These are phyloP conservation scores for Solanum bulbocastanum DNA, from an alignment of 257 asterid species.

Conservation along the genomic window DNA sequence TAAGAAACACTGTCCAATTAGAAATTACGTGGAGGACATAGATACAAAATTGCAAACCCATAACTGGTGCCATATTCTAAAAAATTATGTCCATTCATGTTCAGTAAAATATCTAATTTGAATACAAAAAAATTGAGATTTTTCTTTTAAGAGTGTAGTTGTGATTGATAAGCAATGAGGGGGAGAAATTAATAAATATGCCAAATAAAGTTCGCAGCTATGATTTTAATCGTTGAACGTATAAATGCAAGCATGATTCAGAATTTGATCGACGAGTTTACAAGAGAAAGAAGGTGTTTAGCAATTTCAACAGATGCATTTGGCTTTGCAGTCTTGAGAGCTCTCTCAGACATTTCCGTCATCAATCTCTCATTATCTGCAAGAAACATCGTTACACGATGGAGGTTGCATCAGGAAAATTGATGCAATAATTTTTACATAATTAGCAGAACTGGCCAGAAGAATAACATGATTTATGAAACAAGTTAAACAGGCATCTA, in stretches of 20 bases:
- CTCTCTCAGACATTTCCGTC: conserved; percentile 39
- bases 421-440: background rate
- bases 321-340: conserved; percentile 38
- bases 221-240: background rate
- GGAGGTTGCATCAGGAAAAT: background rate
- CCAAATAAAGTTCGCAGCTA: background rate
- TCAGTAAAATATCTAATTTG: background rate
- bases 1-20: background rate
- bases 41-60: background rate
- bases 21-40: background rate
- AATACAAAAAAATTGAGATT: background rate
- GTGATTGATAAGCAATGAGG: background rate
- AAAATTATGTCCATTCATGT: background rate
- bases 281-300: conserved; percentile 26
- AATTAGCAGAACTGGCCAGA: background rate
- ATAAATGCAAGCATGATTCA: background rate
- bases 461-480: background rate
- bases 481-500: background rate
- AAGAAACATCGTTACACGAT: background rate
- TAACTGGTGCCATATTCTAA: background rate
- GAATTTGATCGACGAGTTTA: conserved; percentile 2
- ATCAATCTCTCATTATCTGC: conserved; percentile 31
- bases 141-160: background rate
- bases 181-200: background rate
- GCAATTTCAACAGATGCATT: conserved; percentile 41